phyloP scores from a whole-genome alignment of 75 land plant species.

The Adiantum capillusveneris region DNA sequence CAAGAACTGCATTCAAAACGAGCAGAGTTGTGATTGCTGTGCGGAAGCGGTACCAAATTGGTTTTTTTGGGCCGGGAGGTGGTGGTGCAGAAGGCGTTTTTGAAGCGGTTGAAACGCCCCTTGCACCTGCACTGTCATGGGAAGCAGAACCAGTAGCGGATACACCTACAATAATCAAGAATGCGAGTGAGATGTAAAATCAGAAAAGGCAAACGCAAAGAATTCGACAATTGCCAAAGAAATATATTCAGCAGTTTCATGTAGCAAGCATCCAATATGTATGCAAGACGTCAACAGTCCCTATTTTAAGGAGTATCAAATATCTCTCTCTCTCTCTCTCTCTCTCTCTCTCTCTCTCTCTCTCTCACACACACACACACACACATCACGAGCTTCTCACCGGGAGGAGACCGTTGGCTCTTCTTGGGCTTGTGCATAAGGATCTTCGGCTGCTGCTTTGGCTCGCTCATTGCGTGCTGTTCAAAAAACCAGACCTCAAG shows the following conservation, averaged over 20 bases:
- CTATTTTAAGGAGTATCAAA: too few relatives aligned
- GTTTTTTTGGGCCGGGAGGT: constrained; percentile 2
- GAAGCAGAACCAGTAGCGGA: too few relatives aligned
- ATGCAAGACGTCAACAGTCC: too few relatives aligned
- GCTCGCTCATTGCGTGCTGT: neutral
- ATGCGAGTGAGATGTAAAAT: too few relatives aligned
- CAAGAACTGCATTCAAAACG: constrained; percentile 10
- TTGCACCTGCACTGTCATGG: too few relatives aligned
- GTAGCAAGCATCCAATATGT: too few relatives aligned
- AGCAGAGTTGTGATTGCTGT: constrained; percentile 13
- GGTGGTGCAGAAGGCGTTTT: neutral
- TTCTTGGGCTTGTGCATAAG: constrained; percentile 18
- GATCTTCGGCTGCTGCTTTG: constrained; percentile 11
- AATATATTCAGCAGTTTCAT: too few relatives aligned
- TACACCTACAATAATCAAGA: too few relatives aligned
- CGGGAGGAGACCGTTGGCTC: constrained; percentile 5
- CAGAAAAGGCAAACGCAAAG: too few relatives aligned
- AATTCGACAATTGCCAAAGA: too few relatives aligned
- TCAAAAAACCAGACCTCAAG: too few relatives aligned
- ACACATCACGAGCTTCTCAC: neutral
- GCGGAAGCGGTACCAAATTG: constrained; percentile 15
- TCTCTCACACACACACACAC: neutral
- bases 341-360: constrained; percentile 3
- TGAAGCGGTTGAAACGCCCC: too few relatives aligned
- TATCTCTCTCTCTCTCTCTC: constrained; percentile 10